These are phyloP conservation scores for Posidonia australis DNA, from an alignment of 106 monocot genomes.

Conservation along the genomic window DNA sequence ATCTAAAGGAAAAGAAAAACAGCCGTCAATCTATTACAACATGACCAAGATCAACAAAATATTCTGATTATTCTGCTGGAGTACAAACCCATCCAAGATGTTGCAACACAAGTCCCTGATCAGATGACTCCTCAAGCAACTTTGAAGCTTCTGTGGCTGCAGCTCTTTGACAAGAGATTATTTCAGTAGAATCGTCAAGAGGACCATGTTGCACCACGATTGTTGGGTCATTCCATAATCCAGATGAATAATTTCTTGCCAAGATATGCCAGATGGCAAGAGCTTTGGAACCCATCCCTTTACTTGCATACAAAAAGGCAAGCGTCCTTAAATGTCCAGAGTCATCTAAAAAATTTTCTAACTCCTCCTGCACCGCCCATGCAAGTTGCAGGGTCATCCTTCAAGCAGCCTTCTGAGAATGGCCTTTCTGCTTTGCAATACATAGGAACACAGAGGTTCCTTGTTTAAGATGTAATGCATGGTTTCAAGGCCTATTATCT, in stretches of 20 bases:
- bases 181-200: slow-evolving; percentile 14
- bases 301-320: slow-evolving; percentile 95
- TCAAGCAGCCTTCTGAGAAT: slow-evolving; percentile 44
- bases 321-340: slow-evolving; percentile 96
- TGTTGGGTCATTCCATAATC: slow-evolving; percentile 57
- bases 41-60: neutral
- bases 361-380: slow-evolving; percentile 89
- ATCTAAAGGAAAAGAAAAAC: slow-evolving; percentile 33
- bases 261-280: slow-evolving; percentile 75
- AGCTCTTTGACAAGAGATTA: slow-evolving; percentile 33
- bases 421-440: slow-evolving; percentile 28
- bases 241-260: slow-evolving; percentile 75
- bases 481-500: slow-evolving; percentile 22
- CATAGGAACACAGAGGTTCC: slow-evolving; percentile 35
- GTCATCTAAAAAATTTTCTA: slow-evolving; percentile 84
- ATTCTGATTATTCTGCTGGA: neutral
- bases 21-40: neutral
- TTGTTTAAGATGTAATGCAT: slow-evolving; percentile 22
- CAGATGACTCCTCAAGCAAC: slow-evolving; percentile 73
- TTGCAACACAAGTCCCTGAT: slow-evolving; percentile 70
- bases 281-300: slow-evolving; percentile 88
- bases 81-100: slow-evolving; percentile 94
- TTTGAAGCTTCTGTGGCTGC: slow-evolving; percentile 92
- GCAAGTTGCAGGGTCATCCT: slow-evolving; percentile 49
- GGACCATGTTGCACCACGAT: slow-evolving; percentile 2